phyloP scores from a whole-genome alignment of 2,329 filamentous ascomycete species.

The Fusarium sp. region DNA sequence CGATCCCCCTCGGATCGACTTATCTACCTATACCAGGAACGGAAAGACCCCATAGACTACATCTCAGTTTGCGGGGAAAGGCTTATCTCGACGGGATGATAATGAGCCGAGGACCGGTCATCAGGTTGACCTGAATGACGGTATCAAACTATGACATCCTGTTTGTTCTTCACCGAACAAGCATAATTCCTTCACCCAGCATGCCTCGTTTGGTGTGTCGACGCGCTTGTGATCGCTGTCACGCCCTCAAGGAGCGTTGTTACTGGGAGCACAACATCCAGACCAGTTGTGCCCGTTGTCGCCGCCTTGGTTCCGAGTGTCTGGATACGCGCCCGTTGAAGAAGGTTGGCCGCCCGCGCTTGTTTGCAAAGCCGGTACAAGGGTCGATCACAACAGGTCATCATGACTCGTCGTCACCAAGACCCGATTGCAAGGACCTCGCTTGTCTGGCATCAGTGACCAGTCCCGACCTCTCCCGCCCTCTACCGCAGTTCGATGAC shows the following conservation, averaged over 20 bases:
- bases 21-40: no score
- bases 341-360: conserved; percentile 35
- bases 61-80: no score
- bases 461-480: not conserved
- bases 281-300: conserved; percentile 41
- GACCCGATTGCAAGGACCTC: not conserved
- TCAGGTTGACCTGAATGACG: no score
- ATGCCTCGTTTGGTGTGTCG: not conserved
- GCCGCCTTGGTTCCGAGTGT: conserved; percentile 39
- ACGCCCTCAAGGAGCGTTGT: conserved; percentile 47
- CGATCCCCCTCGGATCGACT: no score
- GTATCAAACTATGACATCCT: no score
- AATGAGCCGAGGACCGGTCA: no score
- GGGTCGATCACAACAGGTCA: not conserved
- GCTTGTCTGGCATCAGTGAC: not conserved
- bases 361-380: not conserved
- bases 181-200: no score
- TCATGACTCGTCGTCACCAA: not conserved
- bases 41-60: no score
- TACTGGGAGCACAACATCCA: conserved; percentile 20
- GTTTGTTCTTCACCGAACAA: no score
- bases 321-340: conserved; percentile 25
- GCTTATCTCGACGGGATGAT: no score
- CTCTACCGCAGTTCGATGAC: not conserved
- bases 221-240: conserved; percentile 47